phyloP scores from a whole-genome alignment of 2,329 filamentous ascomycete species.

The Paraphaeosphaeria sporulosa region DNA sequence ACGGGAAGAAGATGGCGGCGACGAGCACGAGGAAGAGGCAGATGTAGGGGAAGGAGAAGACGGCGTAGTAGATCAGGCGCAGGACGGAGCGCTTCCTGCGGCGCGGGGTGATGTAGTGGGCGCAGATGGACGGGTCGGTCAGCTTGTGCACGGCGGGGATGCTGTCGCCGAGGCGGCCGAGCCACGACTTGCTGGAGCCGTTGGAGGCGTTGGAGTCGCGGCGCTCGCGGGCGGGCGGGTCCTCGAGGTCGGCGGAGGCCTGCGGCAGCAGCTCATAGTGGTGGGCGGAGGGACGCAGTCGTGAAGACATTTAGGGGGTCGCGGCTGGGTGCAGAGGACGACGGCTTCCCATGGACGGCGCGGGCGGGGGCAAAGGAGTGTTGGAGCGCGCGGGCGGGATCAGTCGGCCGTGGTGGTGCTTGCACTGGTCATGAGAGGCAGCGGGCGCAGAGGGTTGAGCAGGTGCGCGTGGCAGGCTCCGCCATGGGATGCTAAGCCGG shows the following conservation, averaged over 20 bases:
- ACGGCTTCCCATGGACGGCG: slow-evolving; percentile 1
- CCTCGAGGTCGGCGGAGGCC: slow-evolving; percentile 35
- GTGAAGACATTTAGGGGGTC: slow-evolving; percentile 21
- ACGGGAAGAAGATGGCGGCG: slow-evolving; percentile 60
- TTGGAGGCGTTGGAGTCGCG: slow-evolving; percentile 25
- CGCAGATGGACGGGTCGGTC: slow-evolving; percentile 38
- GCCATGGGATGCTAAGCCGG: not conserved
- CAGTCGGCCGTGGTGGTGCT: not conserved
- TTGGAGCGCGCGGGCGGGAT: not conserved
- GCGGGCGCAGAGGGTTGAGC: not conserved
- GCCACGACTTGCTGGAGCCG: slow-evolving; percentile 34
- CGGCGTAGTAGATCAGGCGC: slow-evolving; percentile 40
- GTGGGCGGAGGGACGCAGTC: slow-evolving; percentile 30
- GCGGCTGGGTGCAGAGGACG: not conserved
- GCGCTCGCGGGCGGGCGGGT: slow-evolving; percentile 22
- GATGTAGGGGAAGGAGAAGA: slow-evolving; percentile 44
- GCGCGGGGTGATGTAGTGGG: slow-evolving; percentile 43
- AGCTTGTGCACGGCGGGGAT: slow-evolving; percentile 37
- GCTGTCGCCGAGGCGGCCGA: slow-evolving; percentile 24
- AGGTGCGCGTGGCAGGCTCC: not conserved
- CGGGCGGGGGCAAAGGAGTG: not conserved
- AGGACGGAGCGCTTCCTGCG: slow-evolving; percentile 41
- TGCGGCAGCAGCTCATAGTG: slow-evolving; percentile 46
- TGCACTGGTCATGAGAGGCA: not conserved
- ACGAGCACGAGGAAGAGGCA: slow-evolving; percentile 50